Percentiles rank a stretch among this genome's conserved stretches.
phyloP scores from a whole-genome alignment of 768 basidiomycete genomes.

The Boletellus emodensis region DNA sequence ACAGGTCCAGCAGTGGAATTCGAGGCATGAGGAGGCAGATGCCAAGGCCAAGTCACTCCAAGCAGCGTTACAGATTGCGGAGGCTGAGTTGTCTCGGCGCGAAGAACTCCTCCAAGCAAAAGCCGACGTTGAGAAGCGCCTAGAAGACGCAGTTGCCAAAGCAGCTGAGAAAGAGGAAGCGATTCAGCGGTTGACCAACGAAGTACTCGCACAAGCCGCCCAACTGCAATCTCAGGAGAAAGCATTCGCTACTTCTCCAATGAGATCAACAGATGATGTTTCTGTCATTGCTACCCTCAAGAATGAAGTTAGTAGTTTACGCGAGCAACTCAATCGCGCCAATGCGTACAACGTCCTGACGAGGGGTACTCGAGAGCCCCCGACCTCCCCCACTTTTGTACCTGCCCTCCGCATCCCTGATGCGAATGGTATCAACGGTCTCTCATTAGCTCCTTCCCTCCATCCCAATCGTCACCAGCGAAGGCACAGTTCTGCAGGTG shows the following conservation, averaged over 20 bases:
- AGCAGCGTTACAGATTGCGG: slow-evolving; percentile 60
- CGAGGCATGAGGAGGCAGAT: slow-evolving; percentile 86
- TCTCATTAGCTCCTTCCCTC: slow-evolving; percentile 35
- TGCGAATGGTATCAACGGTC: slow-evolving; percentile 39
- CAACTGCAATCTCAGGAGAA: slow-evolving; percentile 78
- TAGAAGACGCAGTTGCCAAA: slow-evolving; percentile 74
- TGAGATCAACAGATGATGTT: slow-evolving; percentile 73
- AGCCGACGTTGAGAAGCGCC: slow-evolving; percentile 69
- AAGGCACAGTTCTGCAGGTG: slow-evolving; percentile 83
- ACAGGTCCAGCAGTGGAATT: slow-evolving; percentile 80
- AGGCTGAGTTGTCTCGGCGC: slow-evolving; percentile 65
- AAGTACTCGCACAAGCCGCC: slow-evolving; percentile 65
- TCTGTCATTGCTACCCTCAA: slow-evolving; percentile 87
- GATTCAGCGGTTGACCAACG: slow-evolving; percentile 77
- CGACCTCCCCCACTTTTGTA: slow-evolving; percentile 82
- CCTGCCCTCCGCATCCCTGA: slow-evolving; percentile 65
- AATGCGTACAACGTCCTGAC: slow-evolving; percentile 88
- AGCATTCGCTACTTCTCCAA: slow-evolving; percentile 58
- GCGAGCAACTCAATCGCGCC: slow-evolving; percentile 94
- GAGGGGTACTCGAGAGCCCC: slow-evolving; percentile 67
- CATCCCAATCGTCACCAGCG: slow-evolving; percentile 63
- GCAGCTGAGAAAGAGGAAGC: slow-evolving; percentile 79
- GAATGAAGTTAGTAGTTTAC: slow-evolving; percentile 85
- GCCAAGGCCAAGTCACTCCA: slow-evolving; percentile 69
- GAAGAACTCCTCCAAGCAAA: slow-evolving; percentile 75